A percentile compares a stretch with the other conserved stretches of the same genome.
These are phyloP conservation scores for Durusdinium trenchii DNA, from an alignment of 73 alveolate species.

Conservation along the genomic window DNA sequence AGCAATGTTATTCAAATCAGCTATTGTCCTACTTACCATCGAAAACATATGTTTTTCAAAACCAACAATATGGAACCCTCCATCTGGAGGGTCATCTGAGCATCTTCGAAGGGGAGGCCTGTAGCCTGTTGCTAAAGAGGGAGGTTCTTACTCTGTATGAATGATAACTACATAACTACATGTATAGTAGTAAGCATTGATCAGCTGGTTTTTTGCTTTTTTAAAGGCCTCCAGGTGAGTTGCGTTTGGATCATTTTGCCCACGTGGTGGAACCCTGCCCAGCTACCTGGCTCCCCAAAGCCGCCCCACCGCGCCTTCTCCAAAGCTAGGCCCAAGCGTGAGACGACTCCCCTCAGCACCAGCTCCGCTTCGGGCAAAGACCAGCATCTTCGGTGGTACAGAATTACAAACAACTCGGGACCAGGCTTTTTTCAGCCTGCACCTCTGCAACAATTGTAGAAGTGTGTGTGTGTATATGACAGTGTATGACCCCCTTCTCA, in stretches of 20 bases:
- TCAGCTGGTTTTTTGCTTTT: neutral
- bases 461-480: too few relatives aligned
- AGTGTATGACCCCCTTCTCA: too few relatives aligned
- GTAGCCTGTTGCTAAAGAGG: too few relatives aligned
- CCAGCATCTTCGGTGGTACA: too few relatives aligned
- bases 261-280: neutral
- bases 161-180: neutral
- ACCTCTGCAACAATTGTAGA: neutral
- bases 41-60: too few relatives aligned
- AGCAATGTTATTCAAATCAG: too few relatives aligned
- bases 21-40: too few relatives aligned
- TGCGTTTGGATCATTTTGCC: neutral
- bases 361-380: too few relatives aligned
- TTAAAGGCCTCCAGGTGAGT: neutral
- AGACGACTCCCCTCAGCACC: neutral
- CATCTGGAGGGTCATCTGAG: too few relatives aligned
- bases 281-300: neutral
- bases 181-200: neutral
- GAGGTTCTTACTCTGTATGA: too few relatives aligned
- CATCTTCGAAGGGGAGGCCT: neutral
- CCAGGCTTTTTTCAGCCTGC: neutral
- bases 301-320: conserved; percentile 43
- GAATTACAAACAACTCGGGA: neutral
- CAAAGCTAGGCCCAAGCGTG: conserved; percentile 54
- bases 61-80: too few relatives aligned